Evolutionary conservation across 2,329 filamentous ascomycete species (phyloP), one percentile per base, ranked within the genome.

Genomic region (Aspergillus terreus): DNA sequence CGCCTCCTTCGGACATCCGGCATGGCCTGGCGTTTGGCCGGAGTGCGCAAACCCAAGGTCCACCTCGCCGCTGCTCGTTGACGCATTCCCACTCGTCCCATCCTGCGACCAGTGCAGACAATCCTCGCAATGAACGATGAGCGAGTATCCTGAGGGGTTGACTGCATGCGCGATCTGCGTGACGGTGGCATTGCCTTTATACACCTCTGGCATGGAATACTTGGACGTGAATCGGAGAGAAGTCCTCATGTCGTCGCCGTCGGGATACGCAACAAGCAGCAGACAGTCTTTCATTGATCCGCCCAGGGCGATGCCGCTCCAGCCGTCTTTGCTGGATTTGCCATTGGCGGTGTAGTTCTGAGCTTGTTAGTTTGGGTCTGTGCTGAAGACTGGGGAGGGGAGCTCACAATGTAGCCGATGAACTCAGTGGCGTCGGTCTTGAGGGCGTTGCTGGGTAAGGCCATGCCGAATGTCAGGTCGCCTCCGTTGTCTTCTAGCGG

Each of bases 41-140:
- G 79, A 75, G 53, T 82, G 76, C 5, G 79, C 81, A 72, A 80
- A 84, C 9, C 82, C 82, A 21, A 85, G 64, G 23, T 82, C 66
- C 10, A 78, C 64, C 19, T 63, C 58, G 1, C 75, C 75, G 5
- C 57, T 61, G 38, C 68, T 76, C 14, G 80, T 82, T 5, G 72
- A 72, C 3, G 72, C 71, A 3, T 69, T 71, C 2, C 71, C 71
- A 2, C 65, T 67, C 40, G 70, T 68, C 5, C 76, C 76, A 32
- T 74, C 71, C 45, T 81, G 73, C 57, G 78, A 69, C 77, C 80
- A 83, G 2, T 72, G 61, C 33, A 82, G 69, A 63, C 81, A 83
- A 55, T 76, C 76, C 56, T 82, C 68, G 67, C 85, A 88, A 45
- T 82, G 77, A 69, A 85, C 88, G 14, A 86, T 77, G 46, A 86